Percentiles rank a stretch among this genome's conserved stretches.
Evolutionary conservation across 345 rosid genomes (phyloP).

Genomic region (Arabidopsis thaliana): TAIR10.1 NC_003076.8:3088501-3089000

Average conservation of each 20-base stretch:
- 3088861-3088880: slow-evolving; percentile 7
- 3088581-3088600: slow-evolving; percentile 29
- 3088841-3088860: slow-evolving; percentile 38
- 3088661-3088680: slow-evolving; percentile 69
- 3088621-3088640: slow-evolving; percentile 5
- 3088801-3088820: slow-evolving; percentile 71
- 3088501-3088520: slow-evolving; percentile 91
- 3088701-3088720: slow-evolving; percentile 92
- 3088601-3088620: slow-evolving; percentile 26
- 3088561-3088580: slow-evolving; percentile 61
- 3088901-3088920: slow-evolving; percentile 34
- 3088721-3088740: slow-evolving; percentile 98
- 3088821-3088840: slow-evolving; percentile 94
- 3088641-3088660: background rate
- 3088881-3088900: background rate
- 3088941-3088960: slow-evolving; percentile 33
- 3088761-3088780: slow-evolving; percentile 89
- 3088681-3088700: slow-evolving; percentile 95
- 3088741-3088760: slow-evolving; percentile 94
- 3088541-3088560: slow-evolving; percentile 82
- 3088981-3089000: slow-evolving; percentile 45
- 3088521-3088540: slow-evolving; percentile 82
- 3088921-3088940: slow-evolving; percentile 27
- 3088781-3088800: slow-evolving; percentile 66
- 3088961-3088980: slow-evolving; percentile 33